Base-by-base conservation (phyloP, 2,329 filamentous ascomycete species). In the Eurotiales sp. region DNA sequence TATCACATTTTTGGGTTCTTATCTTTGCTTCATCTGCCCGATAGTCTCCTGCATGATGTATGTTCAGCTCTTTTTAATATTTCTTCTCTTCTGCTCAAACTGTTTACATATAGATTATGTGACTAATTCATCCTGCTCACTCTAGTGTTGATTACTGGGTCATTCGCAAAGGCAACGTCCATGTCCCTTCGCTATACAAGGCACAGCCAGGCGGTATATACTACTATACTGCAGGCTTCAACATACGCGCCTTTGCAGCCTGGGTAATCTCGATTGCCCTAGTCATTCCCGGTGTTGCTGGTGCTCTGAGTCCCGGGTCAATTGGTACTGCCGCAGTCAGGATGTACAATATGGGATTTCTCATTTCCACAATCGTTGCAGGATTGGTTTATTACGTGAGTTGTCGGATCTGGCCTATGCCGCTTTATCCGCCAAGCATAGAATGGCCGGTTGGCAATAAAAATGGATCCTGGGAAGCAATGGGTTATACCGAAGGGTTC, bases 1-100 rank as follows among this genome's bases (percentile, higher is more conserved):
- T 32, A 19, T 52, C 8, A 43, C 44, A 17, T 52, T 52, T 30
- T 44, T 52, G 6, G 50, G 50, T 11, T 46, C 43, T 10, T 52
- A 52, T 34, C 49, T 51, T 2, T 51, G 49, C 42, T 51, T 51
- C 34, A 51, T 51, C 42, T 51, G 49, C 29, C 49, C 49, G 14
- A 51, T 51, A 17, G 49, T 51, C 2, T 42, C 49, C 1, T 51
- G 49, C 15, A 51, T 51, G 49, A 32, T 51, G 49, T 51, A 40
- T n/a, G n/a, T n/a, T n/a, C n/a, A n/a, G n/a, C n/a, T n/a, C n/a
- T n/a, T n/a, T n/a, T n/a, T n/a, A n/a, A n/a, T n/a, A n/a, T n/a
- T n/a, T n/a, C n/a, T n/a, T n/a, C n/a, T n/a, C n/a, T n/a, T n/a
- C n/a, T n/a, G n/a, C n/a, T n/a, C n/a, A n/a, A n/a, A n/a, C n/a